Base-by-base conservation (phyloP, 2,329 filamentous ascomycete species). In the Pseudopyrenochaeta lycopersici region DNA sequence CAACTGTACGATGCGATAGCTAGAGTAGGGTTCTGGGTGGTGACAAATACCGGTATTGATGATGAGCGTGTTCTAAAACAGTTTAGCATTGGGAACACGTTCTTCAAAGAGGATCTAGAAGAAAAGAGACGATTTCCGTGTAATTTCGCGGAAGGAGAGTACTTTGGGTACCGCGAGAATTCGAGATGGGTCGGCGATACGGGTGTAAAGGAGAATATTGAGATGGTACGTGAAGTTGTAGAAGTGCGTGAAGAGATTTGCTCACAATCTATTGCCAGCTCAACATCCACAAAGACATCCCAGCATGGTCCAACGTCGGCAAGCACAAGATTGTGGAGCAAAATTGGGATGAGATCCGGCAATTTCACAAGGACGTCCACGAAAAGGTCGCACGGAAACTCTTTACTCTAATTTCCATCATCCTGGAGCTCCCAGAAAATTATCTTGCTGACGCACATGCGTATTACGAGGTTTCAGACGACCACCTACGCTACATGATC, bases 331-430 rank as follows among this genome's bases (percentile, higher is more conserved):
- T 56, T 4, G 32, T 62, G 2, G 51, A 52, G 14, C 43, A 59
- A 12, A 54, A 55, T 44, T 66, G 51, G 56, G 44, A 50, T 3
- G 47, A 52, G 42, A 61, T 52, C 35, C 63, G 52, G 30, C 33
- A 29, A 33, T 62, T 50, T 40, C 68, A 71, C 36, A 62, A 67
- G 4, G 66, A 72, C 6, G 48, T 72, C 3, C 66, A 56, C 49
- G 66, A 71, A 44, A 30, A 42, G 15, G 64, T 71, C 2, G 58
- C 61, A 70, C 81, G 6, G 77, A 85, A 48, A 78, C 73, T 60
- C 60, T 72, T 87, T 7, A 80, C 87, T 0, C 39, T 56, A 42
- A 64, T 52, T 3, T 56, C 42, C 29, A 61, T 51, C 43, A 54
- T 66, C 44, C 47, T 66, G 20, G 58, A 64, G 31, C 35, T 66